Conservation (phyloP, 768 basidiomycete genomes). For the Russula virescens region DNA sequence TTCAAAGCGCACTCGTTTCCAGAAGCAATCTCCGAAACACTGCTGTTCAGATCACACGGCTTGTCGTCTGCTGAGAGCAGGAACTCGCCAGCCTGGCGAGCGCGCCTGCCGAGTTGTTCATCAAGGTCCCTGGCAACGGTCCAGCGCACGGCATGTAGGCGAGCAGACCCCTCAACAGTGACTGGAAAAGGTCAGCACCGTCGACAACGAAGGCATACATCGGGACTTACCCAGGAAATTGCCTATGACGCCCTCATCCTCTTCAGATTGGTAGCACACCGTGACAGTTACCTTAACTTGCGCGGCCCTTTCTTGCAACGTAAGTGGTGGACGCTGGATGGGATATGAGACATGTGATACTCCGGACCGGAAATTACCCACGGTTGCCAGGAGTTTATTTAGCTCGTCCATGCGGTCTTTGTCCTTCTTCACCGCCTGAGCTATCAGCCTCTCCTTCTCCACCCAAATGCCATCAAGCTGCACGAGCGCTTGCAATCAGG, state of each 20-base stretch:
- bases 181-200: not conserved
- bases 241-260: not conserved
- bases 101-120: not conserved
- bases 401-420: slow-evolving; percentile 11
- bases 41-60: not conserved
- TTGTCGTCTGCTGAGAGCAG: not conserved
- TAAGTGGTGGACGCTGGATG: slow-evolving; percentile 1
- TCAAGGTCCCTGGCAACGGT: not conserved
- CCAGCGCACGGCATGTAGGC: slow-evolving; percentile 14
- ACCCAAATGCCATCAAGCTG: slow-evolving; percentile 1
- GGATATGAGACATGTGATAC: not conserved
- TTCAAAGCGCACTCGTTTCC: not conserved
- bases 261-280: not conserved
- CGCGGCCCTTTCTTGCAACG: not conserved
- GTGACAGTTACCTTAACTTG: slow-evolving; percentile 2
- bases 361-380: not conserved
- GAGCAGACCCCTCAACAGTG: not conserved
- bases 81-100: slow-evolving; percentile 4
- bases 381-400: slow-evolving; percentile 2
- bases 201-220: no score
- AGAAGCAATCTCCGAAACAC: not conserved
- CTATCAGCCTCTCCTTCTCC: not conserved
- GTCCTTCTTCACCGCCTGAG: slow-evolving; percentile 2
- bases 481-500: not conserved
- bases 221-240: not conserved